Evolutionary conservation across 140 eudicot genomes (phyloP), one percentile per base, ranked within the genome.

Genomic region (Anethum foeniculum): DNA sequence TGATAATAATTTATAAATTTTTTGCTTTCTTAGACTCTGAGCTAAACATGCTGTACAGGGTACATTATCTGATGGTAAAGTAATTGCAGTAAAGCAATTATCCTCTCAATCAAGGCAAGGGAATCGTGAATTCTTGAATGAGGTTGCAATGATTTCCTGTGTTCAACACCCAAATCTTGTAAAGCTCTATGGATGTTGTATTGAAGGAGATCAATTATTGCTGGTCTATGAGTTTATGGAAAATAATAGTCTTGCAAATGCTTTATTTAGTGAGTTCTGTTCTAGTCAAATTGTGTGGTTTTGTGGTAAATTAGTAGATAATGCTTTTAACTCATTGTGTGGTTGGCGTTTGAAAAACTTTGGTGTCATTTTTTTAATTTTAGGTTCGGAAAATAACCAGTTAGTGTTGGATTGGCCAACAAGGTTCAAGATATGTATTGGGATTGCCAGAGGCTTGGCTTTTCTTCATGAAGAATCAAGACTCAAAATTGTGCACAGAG

Each of bases 151-250:
- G 90, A 93, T 93, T 79, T 93, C 98, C 28, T 88, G 96, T 71
- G 80, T 93, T 69, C 93, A 93, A 72, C 98, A 93, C 81, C 97
- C 93, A 15, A 93, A 93, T 83, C 98, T 93, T 76, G 98, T 93
- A 75, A 93, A 93, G 81, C 93, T 93, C 21, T 88, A 93, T 86
- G 98, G 98, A 77, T 90, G 96, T 71, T 93, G 98, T 79, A 85
- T 90, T 76, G 97, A 93, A 84, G 96, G 96, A 76, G 90, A 90
- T 80, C 96, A 93, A 23, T 69, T 93, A 82, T 86, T 93, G 83
- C 88, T 93, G 23, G 92, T 93, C 15, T 93, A 93, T 34, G 98
- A 93, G 84, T 93, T 91, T 54, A 67, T 93, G 93, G 98, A 90
- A 81, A 93, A 93, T 84, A 93, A 93, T 79, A 91, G 97, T 88